phyloP scores from a whole-genome alignment of 345 rosid species.

The Aegle marmelos region DNA sequence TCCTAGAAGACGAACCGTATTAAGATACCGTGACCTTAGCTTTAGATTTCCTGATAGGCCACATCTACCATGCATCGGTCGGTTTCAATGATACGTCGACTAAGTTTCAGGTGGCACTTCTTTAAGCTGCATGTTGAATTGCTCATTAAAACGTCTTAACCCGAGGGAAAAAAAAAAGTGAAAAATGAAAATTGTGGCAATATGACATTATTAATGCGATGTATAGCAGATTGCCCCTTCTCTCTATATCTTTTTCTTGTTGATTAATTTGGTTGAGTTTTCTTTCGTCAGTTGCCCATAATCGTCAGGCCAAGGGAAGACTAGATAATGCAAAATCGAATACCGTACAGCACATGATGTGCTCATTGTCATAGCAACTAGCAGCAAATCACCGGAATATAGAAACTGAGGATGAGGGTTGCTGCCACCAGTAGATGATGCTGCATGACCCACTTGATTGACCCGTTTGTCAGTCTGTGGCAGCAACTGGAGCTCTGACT shows the following conservation, averaged over 20 bases:
- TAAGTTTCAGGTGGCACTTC: too few relatives aligned
- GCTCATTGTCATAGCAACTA: background rate
- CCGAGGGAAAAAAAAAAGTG: too few relatives aligned
- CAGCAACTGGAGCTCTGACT: slow-evolving; percentile 12
- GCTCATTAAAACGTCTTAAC: too few relatives aligned
- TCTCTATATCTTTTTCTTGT: too few relatives aligned
- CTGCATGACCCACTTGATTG: slow-evolving; percentile 17
- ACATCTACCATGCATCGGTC: too few relatives aligned
- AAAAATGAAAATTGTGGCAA: too few relatives aligned
- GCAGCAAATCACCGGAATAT: background rate
- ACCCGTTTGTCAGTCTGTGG: slow-evolving; percentile 10
- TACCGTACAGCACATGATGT: slow-evolving; percentile 1
- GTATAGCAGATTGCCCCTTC: too few relatives aligned
- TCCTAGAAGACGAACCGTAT: background rate
- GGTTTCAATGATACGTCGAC: too few relatives aligned
- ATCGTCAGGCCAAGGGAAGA: background rate
- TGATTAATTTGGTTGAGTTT: too few relatives aligned
- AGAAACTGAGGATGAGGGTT: slow-evolving; percentile 18
- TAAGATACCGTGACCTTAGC: background rate
- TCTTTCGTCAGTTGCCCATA: background rate
- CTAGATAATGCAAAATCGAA: background rate
- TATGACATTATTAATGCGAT: too few relatives aligned
- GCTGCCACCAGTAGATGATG: background rate
- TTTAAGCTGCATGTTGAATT: too few relatives aligned
- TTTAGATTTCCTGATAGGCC: background rate